Percentiles rank a stretch among this genome's conserved stretches.
phyloP scores from a whole-genome alignment of 441 rosid genomes.

The Aleurites moluccanus region DNA sequence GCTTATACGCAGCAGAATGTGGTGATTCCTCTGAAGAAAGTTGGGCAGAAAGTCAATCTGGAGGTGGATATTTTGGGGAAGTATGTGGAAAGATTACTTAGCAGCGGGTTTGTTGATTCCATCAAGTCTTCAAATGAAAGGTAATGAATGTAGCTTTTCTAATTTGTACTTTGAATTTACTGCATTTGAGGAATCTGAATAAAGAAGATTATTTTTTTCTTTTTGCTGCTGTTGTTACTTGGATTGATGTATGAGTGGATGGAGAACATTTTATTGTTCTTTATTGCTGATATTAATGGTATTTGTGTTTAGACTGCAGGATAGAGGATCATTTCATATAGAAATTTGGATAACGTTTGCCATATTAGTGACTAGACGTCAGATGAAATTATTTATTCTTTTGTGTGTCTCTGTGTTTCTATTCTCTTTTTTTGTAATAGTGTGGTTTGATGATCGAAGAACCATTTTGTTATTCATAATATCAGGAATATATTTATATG shows the following conservation, averaged over 20 bases:
- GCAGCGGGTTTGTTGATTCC: slow-evolving; percentile 55
- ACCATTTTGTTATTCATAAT: not conserved
- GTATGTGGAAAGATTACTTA: slow-evolving; percentile 84
- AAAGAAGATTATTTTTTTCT: not conserved
- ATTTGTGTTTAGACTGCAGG: not conserved
- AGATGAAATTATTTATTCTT: too few relatives aligned
- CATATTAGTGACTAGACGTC: too few relatives aligned
- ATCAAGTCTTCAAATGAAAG: slow-evolving; percentile 28
- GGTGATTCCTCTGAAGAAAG: slow-evolving; percentile 62
- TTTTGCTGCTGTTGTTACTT: not conserved
- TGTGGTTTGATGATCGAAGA: not conserved
- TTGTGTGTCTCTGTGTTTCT: not conserved
- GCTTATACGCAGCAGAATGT: slow-evolving; percentile 78
- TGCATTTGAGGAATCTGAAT: not conserved
- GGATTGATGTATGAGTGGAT: not conserved
- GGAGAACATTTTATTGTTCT: not conserved
- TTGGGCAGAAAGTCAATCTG: slow-evolving; percentile 82
- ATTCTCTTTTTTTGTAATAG: not conserved
- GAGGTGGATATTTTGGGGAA: slow-evolving; percentile 93
- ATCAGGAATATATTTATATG: not conserved
- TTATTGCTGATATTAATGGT: not conserved
- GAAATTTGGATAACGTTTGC: too few relatives aligned
- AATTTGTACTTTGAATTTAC: not conserved
- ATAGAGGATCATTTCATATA: too few relatives aligned
- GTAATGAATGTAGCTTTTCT: slow-evolving; percentile 15